These are phyloP conservation scores for Tulasnella sp. DNA, from an alignment of 768 basidiomycete species.

Conservation along the genomic window DNA sequence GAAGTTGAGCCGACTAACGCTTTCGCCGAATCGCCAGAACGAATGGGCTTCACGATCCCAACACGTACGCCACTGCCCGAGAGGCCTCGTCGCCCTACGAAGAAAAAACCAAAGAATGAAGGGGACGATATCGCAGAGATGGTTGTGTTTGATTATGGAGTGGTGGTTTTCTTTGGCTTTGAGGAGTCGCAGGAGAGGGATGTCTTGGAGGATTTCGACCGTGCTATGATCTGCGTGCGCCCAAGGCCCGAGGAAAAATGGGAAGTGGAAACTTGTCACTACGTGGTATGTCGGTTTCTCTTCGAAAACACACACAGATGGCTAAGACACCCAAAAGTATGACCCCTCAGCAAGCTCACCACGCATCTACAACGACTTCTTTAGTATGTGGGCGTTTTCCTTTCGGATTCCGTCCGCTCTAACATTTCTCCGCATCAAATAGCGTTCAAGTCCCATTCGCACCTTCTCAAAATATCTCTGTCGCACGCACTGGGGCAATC, in stretches of 20 bases:
- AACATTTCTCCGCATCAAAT: background rate
- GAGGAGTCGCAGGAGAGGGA: constrained; percentile 75
- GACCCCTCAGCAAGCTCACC: constrained; percentile 84
- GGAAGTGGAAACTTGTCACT: constrained; percentile 95
- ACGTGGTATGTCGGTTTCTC: constrained; percentile 58
- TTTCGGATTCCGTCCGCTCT: background rate
- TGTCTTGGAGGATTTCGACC: constrained; percentile 81
- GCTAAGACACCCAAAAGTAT: constrained; percentile 54
- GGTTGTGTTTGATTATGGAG: constrained; percentile 66
- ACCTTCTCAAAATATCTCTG: constrained; percentile 89
- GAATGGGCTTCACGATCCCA: background rate
- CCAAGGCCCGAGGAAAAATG: constrained; percentile 68
- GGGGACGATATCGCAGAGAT: constrained; percentile 44
- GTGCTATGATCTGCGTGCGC: constrained; percentile 68
- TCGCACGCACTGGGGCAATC: constrained; percentile 94
- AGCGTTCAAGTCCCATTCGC: constrained; percentile 92
- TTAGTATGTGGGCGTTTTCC: constrained; percentile 62
- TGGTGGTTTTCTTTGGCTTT: constrained; percentile 90
- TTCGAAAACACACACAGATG: no score
- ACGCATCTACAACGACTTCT: constrained; percentile 94
- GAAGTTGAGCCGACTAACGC: constrained; percentile 17
- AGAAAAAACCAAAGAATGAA: constrained; percentile 21
- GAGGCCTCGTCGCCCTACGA: constrained; percentile 14
- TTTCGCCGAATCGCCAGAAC: background rate
- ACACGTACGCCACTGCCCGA: constrained; percentile 37